Conservation (phyloP, 768 basidiomycete genomes). For the Termitomyces sp. region DNA sequence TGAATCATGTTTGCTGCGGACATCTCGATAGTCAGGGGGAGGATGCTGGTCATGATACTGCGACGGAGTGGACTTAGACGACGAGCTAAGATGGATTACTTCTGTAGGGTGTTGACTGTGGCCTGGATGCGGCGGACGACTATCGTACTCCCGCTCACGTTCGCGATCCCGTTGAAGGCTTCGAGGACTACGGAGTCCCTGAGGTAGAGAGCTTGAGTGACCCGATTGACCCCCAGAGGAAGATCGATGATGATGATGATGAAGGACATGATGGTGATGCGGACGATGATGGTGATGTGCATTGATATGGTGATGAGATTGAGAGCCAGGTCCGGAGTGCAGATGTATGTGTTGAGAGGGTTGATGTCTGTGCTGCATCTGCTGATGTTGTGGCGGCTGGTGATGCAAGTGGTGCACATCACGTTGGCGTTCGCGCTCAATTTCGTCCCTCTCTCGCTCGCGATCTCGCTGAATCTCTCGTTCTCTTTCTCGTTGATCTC, state of each 20-base stretch:
- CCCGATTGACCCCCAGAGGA: constrained; percentile 14
- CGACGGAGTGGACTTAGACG: constrained; percentile 22
- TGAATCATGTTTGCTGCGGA: constrained; percentile 21
- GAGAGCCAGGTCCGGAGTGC: constrained; percentile 20
- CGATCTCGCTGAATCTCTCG: constrained; percentile 25
- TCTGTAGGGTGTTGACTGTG: constrained; percentile 42
- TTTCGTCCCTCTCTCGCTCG: constrained; percentile 12
- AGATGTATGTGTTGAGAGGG: constrained; percentile 24
- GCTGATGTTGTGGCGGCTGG: constrained; percentile 24
- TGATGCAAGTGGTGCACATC: constrained; percentile 29
- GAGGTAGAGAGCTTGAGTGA: constrained; percentile 27
- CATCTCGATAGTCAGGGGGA: constrained; percentile 23
- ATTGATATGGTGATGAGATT: constrained; percentile 27
- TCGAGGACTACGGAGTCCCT: constrained; percentile 14
- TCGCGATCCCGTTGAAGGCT: constrained; percentile 17
- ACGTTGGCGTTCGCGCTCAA: constrained; percentile 21
- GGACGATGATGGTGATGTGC: constrained; percentile 42
- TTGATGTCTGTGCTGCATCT: constrained; percentile 30
- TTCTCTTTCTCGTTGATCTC: constrained; percentile 8
- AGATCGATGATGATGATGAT: constrained; percentile 31
- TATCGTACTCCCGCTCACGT: constrained; percentile 25
- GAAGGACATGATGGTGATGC: constrained; percentile 51
- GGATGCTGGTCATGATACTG: constrained; percentile 26
- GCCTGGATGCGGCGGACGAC: constrained; percentile 28
- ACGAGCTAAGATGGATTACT: constrained; percentile 43